These are phyloP conservation scores for Teunomyces panamensis DNA, from an alignment of 805 yeast species.

Conservation along the genomic window DNA sequence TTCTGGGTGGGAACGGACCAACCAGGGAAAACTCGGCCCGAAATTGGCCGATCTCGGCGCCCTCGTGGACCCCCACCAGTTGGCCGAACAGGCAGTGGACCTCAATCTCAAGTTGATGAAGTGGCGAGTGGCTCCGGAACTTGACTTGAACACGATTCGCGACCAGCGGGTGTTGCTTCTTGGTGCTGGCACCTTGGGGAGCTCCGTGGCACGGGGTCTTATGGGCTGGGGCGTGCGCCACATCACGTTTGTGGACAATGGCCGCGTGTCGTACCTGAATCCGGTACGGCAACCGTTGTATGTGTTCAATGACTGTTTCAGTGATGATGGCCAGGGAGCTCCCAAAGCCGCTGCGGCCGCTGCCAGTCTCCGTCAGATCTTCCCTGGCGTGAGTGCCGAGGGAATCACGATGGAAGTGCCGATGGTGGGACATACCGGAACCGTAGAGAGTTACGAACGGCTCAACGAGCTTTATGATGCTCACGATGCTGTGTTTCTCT, in stretches of 20 bases:
- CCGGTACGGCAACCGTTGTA: slow-evolving; percentile 94
- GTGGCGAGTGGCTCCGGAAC: slow-evolving; percentile 88
- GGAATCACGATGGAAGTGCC: slow-evolving; percentile 80
- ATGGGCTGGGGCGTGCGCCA: slow-evolving; percentile 93
- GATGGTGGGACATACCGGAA: slow-evolving; percentile 87
- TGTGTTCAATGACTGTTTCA: slow-evolving; percentile 73
- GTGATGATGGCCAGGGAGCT: slow-evolving; percentile 59
- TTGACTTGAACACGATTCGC: slow-evolving; percentile 66
- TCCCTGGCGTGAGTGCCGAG: slow-evolving; percentile 67
- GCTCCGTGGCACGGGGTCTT: slow-evolving; percentile 81
- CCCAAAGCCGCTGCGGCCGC: slow-evolving; percentile 83
- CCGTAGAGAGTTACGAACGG: slow-evolving; percentile 48
- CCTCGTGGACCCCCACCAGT: slow-evolving; percentile 72
- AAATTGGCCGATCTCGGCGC: slow-evolving; percentile 80
- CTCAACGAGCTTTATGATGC: slow-evolving; percentile 52
- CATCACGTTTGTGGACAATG: slow-evolving; percentile 87
- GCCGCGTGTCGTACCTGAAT: slow-evolving; percentile 84
- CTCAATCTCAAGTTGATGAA: slow-evolving; percentile 89
- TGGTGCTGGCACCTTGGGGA: slow-evolving; percentile 97
- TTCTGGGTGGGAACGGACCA: slow-evolving; percentile 90
- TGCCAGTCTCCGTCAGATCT: slow-evolving; percentile 61
- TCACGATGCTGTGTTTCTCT: slow-evolving; percentile 75
- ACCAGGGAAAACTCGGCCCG: slow-evolving; percentile 71
- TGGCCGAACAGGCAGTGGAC: slow-evolving; percentile 91
- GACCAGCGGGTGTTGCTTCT: slow-evolving; percentile 64